phyloP scores from a whole-genome alignment of 306 rosid genomes.

The Cucumis hystrix region DNA sequence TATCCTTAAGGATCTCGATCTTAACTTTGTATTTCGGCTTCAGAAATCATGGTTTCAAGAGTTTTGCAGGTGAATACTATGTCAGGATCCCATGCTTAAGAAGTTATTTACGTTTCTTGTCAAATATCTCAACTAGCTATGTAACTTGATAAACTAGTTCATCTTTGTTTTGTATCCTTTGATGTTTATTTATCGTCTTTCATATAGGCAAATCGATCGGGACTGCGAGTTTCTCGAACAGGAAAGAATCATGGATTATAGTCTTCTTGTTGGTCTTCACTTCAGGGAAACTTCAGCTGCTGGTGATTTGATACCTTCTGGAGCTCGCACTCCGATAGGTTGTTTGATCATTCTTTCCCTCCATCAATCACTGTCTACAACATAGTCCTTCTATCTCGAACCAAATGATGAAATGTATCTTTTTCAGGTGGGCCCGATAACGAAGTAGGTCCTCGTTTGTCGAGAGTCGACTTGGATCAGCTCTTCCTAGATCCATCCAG shows the following conservation, averaged over 20 bases:
- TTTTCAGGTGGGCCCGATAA: conserved; percentile 31
- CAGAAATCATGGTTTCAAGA: conserved; percentile 63
- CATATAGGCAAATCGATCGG: conserved; percentile 62
- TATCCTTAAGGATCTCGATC: conserved; percentile 91
- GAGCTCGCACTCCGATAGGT: conserved; percentile 40
- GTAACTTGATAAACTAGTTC: neutral
- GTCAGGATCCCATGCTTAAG: neutral
- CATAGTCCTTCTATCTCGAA: neutral
- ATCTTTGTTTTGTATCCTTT: neutral
- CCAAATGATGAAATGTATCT: neutral
- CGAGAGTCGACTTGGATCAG: conserved; percentile 46
- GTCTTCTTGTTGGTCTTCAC: conserved; percentile 76
- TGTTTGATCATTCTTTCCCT: conserved; percentile 5
- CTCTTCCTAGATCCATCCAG: conserved; percentile 57
- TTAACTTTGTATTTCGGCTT: conserved; percentile 62
- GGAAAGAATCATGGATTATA: conserved; percentile 92
- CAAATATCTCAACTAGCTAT: neutral
- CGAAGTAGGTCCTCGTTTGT: conserved; percentile 31
- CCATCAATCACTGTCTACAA: neutral
- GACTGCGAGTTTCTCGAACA: conserved; percentile 90
- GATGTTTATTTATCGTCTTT: neutral
- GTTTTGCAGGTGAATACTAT: conserved; percentile 55
- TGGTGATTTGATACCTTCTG: conserved; percentile 46
- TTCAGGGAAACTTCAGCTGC: conserved; percentile 55
- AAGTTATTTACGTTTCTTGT: neutral